phyloP scores from a whole-genome alignment of 768 basidiomycete genomes.

The Russula vinacea region DNA sequence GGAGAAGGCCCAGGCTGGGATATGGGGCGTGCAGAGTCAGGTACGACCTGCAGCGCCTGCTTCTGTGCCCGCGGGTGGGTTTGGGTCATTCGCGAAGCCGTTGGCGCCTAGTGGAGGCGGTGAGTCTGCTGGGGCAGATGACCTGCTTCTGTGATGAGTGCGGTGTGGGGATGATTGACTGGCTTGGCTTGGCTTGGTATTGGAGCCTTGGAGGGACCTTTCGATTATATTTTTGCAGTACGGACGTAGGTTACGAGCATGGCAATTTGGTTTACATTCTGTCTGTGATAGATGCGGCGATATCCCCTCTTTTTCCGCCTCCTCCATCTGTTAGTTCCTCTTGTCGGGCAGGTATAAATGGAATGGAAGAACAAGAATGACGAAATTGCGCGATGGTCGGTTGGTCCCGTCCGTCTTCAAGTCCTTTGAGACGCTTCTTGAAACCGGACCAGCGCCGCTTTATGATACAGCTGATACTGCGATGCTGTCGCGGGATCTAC shows the following conservation, averaged over 20 bases:
- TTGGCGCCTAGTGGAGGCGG: constrained; percentile 29
- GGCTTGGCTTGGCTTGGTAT: neutral
- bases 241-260: neutral
- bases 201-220: neutral
- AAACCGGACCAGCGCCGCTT: too few relatives aligned
- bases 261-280: neutral
- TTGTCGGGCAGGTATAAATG: neutral
- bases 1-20: constrained; percentile 75
- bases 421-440: too few relatives aligned
- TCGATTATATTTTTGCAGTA: neutral
- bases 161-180: neutral
- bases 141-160: constrained; percentile 40
- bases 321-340: neutral
- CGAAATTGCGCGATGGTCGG: neutral
- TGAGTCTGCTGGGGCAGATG: constrained; percentile 37
- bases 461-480: too few relatives aligned
- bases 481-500: neutral
- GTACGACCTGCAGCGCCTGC: constrained; percentile 31
- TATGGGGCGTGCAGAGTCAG: constrained; percentile 59
- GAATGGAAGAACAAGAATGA: neutral
- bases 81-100: constrained; percentile 34
- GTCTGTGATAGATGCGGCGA: neutral
- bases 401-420: too few relatives aligned
- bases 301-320: neutral
- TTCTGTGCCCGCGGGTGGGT: constrained; percentile 17